Conservation (phyloP, 2,329 filamentous ascomycete genomes). For the Colletotrichum sp. region DNA sequence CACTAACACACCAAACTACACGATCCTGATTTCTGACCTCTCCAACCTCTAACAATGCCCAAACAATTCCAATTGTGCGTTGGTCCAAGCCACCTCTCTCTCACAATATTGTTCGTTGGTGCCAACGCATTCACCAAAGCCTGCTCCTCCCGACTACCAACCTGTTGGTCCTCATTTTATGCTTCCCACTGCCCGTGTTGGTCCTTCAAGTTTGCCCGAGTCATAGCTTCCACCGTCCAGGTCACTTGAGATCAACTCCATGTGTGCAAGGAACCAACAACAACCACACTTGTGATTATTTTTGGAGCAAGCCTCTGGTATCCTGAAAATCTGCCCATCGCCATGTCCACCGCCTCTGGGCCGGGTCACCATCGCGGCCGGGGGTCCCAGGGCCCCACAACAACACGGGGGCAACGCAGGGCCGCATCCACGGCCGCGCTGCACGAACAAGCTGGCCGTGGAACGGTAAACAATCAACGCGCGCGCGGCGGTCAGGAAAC, state of each 20-base stretch:
- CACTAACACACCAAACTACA: background rate
- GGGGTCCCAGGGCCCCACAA: background rate
- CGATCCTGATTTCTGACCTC: background rate
- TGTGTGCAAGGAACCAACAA: background rate
- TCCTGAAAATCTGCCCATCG: background rate
- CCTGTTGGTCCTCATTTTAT: background rate
- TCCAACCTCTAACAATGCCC: background rate
- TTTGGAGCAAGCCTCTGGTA: background rate
- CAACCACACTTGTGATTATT: background rate
- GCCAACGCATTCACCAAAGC: background rate
- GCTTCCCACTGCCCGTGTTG: background rate
- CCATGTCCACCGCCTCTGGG: background rate
- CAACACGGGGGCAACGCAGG: background rate
- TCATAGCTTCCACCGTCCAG: background rate
- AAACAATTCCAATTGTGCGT: background rate
- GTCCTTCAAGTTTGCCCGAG: background rate
- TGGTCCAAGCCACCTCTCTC: background rate
- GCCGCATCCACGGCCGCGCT: conserved; percentile 18
- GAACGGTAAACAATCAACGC: conserved; percentile 11
- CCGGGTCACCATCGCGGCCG: background rate
- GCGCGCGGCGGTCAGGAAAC: background rate
- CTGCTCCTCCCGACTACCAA: background rate
- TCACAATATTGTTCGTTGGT: background rate
- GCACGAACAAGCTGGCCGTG: conserved; percentile 3
- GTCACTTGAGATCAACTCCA: background rate